Conservation (phyloP, 495 filamentous ascomycete species). For the Daldinia vernicosa region DNA sequence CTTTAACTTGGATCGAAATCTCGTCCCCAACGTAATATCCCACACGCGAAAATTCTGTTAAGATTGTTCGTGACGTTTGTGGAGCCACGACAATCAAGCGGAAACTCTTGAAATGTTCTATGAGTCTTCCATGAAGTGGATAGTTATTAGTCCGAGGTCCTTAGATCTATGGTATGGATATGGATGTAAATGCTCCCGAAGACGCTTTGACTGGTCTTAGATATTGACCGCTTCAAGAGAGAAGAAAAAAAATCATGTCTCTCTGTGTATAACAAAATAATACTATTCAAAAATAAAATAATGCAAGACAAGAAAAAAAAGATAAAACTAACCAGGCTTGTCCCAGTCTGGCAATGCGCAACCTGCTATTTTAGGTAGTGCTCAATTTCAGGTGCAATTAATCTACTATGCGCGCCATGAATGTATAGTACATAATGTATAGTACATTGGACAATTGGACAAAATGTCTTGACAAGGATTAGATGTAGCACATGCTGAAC, state of each 20-base stretch:
- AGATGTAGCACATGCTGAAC: conserved; percentile 43
- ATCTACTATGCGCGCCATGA: conserved; percentile 30
- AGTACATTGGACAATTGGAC: conserved; percentile 37
- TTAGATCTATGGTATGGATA: conserved; percentile 4
- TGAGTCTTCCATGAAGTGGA: conserved; percentile 39
- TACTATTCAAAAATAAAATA: conserved; percentile 2
- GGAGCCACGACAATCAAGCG: conserved; percentile 39
- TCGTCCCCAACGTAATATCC: conserved; percentile 39
- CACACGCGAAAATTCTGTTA: conserved; percentile 27
- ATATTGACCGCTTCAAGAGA: conserved; percentile 10
- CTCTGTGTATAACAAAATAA: neutral
- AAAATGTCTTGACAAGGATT: conserved; percentile 34
- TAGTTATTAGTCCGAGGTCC: conserved; percentile 1
- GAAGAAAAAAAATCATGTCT: neutral
- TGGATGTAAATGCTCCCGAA: neutral
- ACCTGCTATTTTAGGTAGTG: conserved; percentile 41
- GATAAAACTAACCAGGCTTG: conserved; percentile 27
- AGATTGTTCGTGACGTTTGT: conserved; percentile 35
- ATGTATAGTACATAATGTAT: conserved; percentile 44
- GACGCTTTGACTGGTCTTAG: neutral
- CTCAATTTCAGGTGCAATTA: conserved; percentile 42
- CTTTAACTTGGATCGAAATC: conserved; percentile 37
- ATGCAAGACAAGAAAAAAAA: conserved; percentile 6
- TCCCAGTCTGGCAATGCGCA: conserved; percentile 33
- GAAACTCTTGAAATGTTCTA: conserved; percentile 36